These are phyloP conservation scores for Heterobasidion occidentale DNA, from an alignment of 1,284 basidiomycete genomes.

Conservation along the genomic window DNA sequence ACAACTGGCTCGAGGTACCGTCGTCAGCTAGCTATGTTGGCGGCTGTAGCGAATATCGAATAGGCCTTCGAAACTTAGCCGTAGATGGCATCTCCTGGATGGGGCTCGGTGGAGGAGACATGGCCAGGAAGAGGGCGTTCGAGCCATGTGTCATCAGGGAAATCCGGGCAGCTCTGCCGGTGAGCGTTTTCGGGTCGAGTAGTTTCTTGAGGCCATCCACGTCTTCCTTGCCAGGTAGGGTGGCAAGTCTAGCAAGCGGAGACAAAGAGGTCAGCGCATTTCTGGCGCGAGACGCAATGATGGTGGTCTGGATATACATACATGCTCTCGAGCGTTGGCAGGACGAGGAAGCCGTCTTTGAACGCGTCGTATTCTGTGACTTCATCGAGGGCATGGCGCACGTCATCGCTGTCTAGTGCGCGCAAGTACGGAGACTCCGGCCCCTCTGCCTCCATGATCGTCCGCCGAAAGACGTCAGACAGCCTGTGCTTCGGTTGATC, in stretches of 20 bases:
- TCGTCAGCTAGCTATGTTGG: background rate
- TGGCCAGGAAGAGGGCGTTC: constrained; percentile 19
- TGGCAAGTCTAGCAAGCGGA: constrained; percentile 16
- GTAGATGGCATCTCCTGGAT: constrained; percentile 5
- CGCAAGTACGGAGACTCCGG: constrained; percentile 18
- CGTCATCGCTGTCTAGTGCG: constrained; percentile 20
- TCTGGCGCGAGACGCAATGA: no score
- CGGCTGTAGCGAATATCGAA: background rate
- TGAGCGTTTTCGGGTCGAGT: constrained; percentile 22
- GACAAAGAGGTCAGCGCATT: constrained; percentile 4
- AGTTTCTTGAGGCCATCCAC: constrained; percentile 20
- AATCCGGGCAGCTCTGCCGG: constrained; percentile 22
- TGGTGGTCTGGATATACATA: constrained; percentile 8
- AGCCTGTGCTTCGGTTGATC: constrained; percentile 12
- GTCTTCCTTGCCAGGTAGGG: constrained; percentile 25
- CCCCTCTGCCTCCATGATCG: constrained; percentile 16
- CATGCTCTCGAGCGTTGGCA: constrained; percentile 28
- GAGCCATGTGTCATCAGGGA: constrained; percentile 24
- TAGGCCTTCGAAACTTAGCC: background rate
- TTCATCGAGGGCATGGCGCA: constrained; percentile 22
- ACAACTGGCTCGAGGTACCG: background rate
- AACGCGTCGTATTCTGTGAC: constrained; percentile 26
- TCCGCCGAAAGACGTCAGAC: constrained; percentile 17
- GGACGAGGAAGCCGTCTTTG: constrained; percentile 24
- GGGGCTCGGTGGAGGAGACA: constrained; percentile 8